Evolutionary conservation across 305 asterid genomes (phyloP).

Genomic region (Solanum hybrid): DNA sequence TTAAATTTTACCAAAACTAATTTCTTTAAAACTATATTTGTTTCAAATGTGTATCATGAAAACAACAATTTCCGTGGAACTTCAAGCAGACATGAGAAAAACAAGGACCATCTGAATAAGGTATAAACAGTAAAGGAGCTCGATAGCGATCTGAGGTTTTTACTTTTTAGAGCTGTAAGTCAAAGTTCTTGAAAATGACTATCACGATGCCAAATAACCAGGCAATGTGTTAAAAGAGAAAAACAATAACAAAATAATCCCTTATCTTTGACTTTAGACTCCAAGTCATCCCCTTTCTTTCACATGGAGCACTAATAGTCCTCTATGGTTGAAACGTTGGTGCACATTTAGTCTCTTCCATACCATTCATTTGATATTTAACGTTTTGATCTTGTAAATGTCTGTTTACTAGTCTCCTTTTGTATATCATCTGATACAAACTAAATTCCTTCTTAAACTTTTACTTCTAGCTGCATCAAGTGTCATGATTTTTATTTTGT

Average conservation of each 20-base stretch:
- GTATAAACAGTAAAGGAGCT: neutral
- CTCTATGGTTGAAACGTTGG: neutral
- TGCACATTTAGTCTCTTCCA: neutral
- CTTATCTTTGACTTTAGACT: neutral
- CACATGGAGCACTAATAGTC: neutral
- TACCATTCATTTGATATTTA: neutral
- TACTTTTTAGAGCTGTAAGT: neutral
- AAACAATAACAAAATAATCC: neutral
- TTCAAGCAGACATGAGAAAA: neutral
- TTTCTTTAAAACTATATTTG: neutral
- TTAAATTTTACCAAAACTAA: neutral
- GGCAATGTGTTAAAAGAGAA: neutral
- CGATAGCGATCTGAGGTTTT: neutral
- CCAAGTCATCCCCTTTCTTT: neutral
- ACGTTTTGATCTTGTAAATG: neutral
- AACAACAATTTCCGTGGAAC: neutral
- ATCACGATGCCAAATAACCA: neutral
- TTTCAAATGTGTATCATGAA: neutral
- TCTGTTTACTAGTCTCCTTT: neutral
- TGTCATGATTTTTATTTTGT: neutral
- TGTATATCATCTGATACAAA: neutral
- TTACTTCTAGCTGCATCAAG: neutral
- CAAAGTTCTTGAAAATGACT: neutral
- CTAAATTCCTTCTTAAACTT: neutral
- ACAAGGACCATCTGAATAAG: neutral